Evolutionary conservation across 1,284 basidiomycete species (phyloP).

Genomic region (Anthracocystis setariae): DNA sequence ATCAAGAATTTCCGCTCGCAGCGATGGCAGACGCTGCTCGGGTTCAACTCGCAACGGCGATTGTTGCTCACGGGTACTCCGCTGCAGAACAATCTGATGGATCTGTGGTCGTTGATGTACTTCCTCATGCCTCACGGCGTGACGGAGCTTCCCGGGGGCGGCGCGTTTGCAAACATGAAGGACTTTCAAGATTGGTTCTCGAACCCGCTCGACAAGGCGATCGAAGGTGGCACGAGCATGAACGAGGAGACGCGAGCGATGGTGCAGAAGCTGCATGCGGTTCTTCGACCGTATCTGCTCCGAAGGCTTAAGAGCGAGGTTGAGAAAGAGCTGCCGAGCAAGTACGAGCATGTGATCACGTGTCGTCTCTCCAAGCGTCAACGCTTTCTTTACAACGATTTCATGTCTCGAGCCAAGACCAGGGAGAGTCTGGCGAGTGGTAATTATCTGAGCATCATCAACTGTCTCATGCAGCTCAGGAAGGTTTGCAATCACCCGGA

Average conservation of each 20-base stretch:
- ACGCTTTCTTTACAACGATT: constrained; percentile 96
- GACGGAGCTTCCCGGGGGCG: constrained; percentile 63
- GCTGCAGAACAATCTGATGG: constrained; percentile 93
- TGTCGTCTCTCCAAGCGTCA: constrained; percentile 94
- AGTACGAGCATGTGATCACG: constrained; percentile 91
- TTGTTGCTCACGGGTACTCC: constrained; percentile 92
- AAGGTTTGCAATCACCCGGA: constrained; percentile 88
- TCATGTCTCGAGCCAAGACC: constrained; percentile 92
- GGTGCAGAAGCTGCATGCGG: constrained; percentile 87
- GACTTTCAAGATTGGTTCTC: constrained; percentile 98
- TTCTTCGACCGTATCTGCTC: constrained; percentile 91
- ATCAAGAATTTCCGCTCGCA: constrained; percentile 98
- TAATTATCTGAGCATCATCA: constrained; percentile 83
- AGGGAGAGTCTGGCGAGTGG: constrained; percentile 86
- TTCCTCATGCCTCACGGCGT: constrained; percentile 87
- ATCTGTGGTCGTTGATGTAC: constrained; percentile 92
- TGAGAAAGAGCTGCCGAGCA: constrained; percentile 93
- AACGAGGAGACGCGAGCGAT: constrained; percentile 88
- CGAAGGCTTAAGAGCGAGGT: constrained; percentile 94
- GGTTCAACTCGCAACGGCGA: constrained; percentile 89
- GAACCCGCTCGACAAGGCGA: constrained; percentile 85
- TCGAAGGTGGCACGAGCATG: constrained; percentile 82
- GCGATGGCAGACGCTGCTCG: constrained; percentile 92
- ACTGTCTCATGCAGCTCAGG: constrained; percentile 92
- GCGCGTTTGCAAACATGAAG: constrained; percentile 89